Evolutionary conservation across 148 eudicot species (phyloP).

Genomic region (Salicornia ramosissima): DNA sequence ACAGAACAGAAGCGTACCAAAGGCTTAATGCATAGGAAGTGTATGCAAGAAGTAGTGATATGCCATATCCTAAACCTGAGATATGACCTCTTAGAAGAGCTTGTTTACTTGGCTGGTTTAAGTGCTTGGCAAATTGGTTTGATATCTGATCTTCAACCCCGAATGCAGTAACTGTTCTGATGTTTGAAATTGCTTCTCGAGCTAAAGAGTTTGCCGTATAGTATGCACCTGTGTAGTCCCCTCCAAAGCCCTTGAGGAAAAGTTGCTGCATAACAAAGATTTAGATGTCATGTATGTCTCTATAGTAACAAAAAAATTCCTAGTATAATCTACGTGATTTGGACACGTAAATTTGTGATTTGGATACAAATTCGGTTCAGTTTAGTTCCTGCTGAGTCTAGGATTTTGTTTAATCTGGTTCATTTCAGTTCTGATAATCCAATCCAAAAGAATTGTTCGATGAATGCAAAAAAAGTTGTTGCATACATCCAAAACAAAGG

Average conservation of each 20-base stretch:
- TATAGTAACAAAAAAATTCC: neutral
- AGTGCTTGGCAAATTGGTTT: conserved; percentile 31
- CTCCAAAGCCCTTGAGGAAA: conserved; percentile 70
- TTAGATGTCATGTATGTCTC: neutral
- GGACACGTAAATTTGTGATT: neutral
- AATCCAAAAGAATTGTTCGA: neutral
- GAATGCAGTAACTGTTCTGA: conserved; percentile 68
- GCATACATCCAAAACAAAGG: neutral
- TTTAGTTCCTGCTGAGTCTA: too few relatives aligned
- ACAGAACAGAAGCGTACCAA: conserved; percentile 62
- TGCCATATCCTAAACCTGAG: conserved; percentile 58
- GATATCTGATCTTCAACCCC: conserved; percentile 57
- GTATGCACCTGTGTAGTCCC: conserved; percentile 46
- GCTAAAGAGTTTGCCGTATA: conserved; percentile 51
- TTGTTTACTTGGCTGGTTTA: conserved; percentile 47
- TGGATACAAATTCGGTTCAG: too few relatives aligned
- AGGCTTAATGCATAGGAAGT: conserved; percentile 57
- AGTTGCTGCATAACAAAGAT: conserved; percentile 38
- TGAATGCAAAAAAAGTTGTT: neutral
- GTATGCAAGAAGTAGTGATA: conserved; percentile 49
- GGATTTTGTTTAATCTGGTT: too few relatives aligned
- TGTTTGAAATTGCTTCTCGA: conserved; percentile 62
- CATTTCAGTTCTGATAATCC: too few relatives aligned
- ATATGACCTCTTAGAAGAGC: conserved; percentile 62
- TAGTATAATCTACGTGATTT: neutral